Percentiles rank a stretch among this genome's conserved stretches.
phyloP scores from a whole-genome alignment of 495 filamentous ascomycete species.

The Aspergillus nidulans region DNA sequence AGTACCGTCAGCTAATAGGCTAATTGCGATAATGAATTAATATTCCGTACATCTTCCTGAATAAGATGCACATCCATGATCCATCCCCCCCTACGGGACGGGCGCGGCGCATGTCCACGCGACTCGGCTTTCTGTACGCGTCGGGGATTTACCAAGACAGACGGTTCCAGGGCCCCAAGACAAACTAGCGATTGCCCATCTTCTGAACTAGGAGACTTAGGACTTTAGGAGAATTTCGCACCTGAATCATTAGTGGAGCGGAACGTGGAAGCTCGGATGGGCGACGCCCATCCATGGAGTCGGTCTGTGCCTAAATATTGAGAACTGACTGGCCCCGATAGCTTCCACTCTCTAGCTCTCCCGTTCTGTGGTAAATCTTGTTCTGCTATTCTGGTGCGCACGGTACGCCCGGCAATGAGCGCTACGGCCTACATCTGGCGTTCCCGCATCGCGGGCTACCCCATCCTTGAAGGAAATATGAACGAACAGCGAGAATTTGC shows the following conservation, averaged over 20 bases:
- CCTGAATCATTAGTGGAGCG: neutral
- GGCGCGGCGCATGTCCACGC: neutral
- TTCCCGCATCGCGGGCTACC: too few species aligned
- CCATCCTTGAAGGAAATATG: too few species aligned
- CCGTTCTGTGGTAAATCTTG: conserved; percentile 8
- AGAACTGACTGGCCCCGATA: neutral
- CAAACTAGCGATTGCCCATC: neutral
- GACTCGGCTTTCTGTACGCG: neutral
- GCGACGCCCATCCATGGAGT: conserved; percentile 3
- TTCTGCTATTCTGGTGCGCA: conserved; percentile 2
- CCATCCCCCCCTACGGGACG: neutral
- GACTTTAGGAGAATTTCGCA: conserved; percentile 3
- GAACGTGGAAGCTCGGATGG: conserved; percentile 6
- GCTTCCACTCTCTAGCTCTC: neutral
- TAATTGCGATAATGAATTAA: neutral
- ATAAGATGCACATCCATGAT: neutral
- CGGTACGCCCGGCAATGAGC: neutral
- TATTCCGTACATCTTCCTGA: neutral
- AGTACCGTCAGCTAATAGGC: neutral
- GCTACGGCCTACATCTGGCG: too few species aligned
- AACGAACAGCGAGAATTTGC: too few species aligned
- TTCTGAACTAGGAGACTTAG: neutral
- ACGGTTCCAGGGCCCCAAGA: neutral
- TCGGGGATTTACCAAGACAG: neutral
- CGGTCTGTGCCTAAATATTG: conserved; percentile 6